Evolutionary conservation across 768 basidiomycete species (phyloP).

Genomic region (Tylopilus rubrobrunneus): DNA sequence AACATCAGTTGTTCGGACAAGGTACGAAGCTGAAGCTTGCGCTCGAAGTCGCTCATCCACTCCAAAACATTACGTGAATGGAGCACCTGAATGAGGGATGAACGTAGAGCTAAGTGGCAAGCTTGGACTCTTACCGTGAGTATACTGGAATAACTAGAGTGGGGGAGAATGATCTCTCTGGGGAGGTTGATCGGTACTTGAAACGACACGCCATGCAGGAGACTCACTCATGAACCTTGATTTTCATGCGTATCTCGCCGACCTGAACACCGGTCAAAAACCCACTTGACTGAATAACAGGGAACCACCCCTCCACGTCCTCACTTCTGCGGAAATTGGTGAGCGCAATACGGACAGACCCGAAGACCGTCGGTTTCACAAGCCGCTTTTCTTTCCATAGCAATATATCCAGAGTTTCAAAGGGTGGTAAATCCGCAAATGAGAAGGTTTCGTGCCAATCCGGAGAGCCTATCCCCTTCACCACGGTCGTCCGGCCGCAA

Average conservation of each 20-base stretch:
- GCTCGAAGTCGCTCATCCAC: constrained; percentile 72
- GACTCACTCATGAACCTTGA: constrained; percentile 72
- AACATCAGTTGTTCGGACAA: constrained; percentile 59
- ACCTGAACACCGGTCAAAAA: constrained; percentile 53
- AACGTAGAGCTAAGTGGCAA: not conserved
- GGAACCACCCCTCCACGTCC: constrained; percentile 80
- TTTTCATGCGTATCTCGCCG: constrained; percentile 72
- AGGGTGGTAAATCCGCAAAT: constrained; percentile 75
- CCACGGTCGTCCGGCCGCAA: constrained; percentile 71
- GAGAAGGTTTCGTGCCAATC: constrained; percentile 83
- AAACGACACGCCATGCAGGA: not conserved
- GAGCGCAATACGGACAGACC: constrained; percentile 61
- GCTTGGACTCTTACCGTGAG: constrained; percentile 44
- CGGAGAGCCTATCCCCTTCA: constrained; percentile 59
- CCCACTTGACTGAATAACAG: constrained; percentile 54
- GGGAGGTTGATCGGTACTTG: constrained; percentile 4
- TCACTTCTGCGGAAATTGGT: constrained; percentile 72
- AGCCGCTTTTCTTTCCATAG: constrained; percentile 69
- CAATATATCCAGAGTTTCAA: constrained; percentile 62
- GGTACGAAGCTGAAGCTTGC: constrained; percentile 61
- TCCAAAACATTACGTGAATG: constrained; percentile 68
- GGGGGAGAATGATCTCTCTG: constrained; percentile 80
- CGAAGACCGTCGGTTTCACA: constrained; percentile 52
- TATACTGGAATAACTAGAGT: constrained; percentile 55
- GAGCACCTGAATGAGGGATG: constrained; percentile 11